These are phyloP conservation scores for Hypocrella siamensis DNA, from an alignment of 2,329 filamentous ascomycete species.

Conservation along the genomic window DNA sequence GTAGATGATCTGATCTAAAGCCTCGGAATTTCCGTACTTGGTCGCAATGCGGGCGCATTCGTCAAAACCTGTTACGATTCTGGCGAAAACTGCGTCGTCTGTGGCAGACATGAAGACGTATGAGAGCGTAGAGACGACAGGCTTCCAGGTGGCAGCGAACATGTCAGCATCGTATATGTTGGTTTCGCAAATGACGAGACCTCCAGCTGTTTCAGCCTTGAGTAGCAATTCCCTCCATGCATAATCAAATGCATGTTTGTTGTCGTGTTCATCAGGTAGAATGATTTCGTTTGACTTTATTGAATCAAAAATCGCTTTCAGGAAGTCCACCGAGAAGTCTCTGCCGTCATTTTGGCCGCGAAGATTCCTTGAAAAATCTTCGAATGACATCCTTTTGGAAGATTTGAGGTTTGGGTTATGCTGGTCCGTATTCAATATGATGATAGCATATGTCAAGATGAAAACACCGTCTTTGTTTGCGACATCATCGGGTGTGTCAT, in stretches of 20 bases:
- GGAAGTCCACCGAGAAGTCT: constrained; percentile 71
- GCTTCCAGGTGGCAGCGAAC: constrained; percentile 92
- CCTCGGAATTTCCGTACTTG: constrained; percentile 68
- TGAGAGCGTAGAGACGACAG: constrained; percentile 83
- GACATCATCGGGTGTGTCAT: constrained; percentile 55
- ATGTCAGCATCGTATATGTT: constrained; percentile 96
- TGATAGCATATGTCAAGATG: constrained; percentile 86
- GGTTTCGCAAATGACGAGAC: constrained; percentile 67
- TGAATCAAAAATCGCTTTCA: constrained; percentile 76
- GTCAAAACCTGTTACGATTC: constrained; percentile 87
- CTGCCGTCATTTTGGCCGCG: constrained; percentile 74
- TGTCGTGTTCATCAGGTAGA: constrained; percentile 90
- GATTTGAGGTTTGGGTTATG: constrained; percentile 82
- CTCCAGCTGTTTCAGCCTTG: constrained; percentile 64
- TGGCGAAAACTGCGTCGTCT: constrained; percentile 86
- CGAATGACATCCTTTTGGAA: constrained; percentile 67
- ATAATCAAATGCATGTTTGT: constrained; percentile 90
- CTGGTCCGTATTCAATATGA: constrained; percentile 93
- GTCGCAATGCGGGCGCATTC: constrained; percentile 90
- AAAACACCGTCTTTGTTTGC: constrained; percentile 79
- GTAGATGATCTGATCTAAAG: constrained; percentile 82
- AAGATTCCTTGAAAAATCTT: constrained; percentile 78
- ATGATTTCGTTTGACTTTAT: constrained; percentile 94
- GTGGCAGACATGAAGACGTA: constrained; percentile 99
- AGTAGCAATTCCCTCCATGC: constrained; percentile 89